Base-by-base conservation (phyloP, 225 moss, liverwort and hornwort species). In the Straminergon stramineum region DNA sequence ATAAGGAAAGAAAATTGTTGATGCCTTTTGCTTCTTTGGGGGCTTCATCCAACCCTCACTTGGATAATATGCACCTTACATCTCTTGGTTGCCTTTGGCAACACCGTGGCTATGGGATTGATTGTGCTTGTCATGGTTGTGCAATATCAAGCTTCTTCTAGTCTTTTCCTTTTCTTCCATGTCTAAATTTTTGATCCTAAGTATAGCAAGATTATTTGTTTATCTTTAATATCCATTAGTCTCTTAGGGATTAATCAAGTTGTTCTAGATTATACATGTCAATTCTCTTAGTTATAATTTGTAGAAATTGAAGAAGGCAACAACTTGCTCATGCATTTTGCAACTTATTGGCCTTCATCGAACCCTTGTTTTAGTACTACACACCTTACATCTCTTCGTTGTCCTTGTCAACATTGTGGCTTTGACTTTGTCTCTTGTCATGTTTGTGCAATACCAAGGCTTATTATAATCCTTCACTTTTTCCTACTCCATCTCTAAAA, bases 401-500 rank as follows among this genome's bases (percentile, higher is more conserved):
- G 9, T 23, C 13, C 9, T 55, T 56, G 22, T 56, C 37, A 55
- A 56, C 4, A 23, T 56, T 37, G 24, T 15, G 0, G 15, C 55
- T 78, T 78, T 55, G 23, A 55, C 1, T 35, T 77, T 37, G 35
- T 15, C 0, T 56, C 76, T 32, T 20, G 12, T 52, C 13, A 76
- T 13, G 8, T 37, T 37, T 37, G 10, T 37, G 2, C 16, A 56
- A 24, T 2, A 24, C 6, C 16, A 24, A 24, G 2, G 3, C 6
- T 79, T 37, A 0, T 77, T 23, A 8, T 22, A 22, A 53, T 35
- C 14, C 12, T 53, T 31, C 1, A 1, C 20, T 35, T 9, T 24
- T 35, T 5, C 21, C 1, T 56, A 6, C 0, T 35, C 35, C 16
- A 78, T 15, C 15, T 55, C 0, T 24, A 0, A 0, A 24, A 2